Conservation (phyloP, 176 grass and related monocot genomes). For the Aegilops longissima region DNA sequence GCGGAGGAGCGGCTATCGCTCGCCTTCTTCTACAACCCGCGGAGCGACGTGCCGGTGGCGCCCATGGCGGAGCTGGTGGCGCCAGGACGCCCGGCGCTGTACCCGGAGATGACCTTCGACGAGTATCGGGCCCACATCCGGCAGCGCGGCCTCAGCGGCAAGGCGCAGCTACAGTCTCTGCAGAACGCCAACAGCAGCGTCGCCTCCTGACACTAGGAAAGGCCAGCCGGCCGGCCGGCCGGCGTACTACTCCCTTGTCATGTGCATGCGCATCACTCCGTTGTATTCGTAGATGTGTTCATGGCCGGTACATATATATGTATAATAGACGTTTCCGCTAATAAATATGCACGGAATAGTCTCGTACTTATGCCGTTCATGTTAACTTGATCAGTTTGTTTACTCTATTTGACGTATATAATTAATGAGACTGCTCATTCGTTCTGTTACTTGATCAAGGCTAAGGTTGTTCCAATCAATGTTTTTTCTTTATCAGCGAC, state of each 20-base stretch:
- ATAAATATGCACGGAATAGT: neutral
- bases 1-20: conserved; percentile 61
- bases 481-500: too few relatives aligned
- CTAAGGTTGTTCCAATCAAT: too few relatives aligned
- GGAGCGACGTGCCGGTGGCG: conserved; percentile 51
- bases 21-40: conserved; percentile 93
- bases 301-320: neutral
- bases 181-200: conserved; percentile 11
- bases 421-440: neutral
- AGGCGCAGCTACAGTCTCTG: conserved; percentile 55
- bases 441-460: neutral
- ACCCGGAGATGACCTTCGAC: conserved; percentile 76
- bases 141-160: conserved; percentile 58
- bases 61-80: conserved; percentile 59
- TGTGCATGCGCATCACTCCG: neutral
- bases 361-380: neutral
- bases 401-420: neutral
- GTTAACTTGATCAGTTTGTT: neutral
- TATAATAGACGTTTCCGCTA: neutral
- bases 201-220: neutral
- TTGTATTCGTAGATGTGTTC: neutral
- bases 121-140: conserved; percentile 70
- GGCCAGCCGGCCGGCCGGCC: neutral
- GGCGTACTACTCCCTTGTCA: neutral
- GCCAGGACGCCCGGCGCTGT: conserved; percentile 43